A percentile compares a stretch with the other conserved stretches of the same genome.
phyloP scores from a whole-genome alignment of 208 protist species.

The Trypanosoma melophagium region DNA sequence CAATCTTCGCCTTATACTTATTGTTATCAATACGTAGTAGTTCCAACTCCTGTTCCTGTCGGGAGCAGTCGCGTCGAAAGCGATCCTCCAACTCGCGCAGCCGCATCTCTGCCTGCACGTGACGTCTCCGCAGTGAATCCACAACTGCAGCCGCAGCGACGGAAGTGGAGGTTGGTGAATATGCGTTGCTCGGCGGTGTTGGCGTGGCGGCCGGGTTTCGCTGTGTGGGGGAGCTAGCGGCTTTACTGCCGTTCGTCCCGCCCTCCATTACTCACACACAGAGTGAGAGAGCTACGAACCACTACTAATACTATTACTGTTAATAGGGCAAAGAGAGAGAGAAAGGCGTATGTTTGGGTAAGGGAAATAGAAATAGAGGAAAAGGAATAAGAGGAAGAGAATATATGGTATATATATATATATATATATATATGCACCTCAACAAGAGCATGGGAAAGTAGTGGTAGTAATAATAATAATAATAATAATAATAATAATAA shows the following conservation, averaged over 20 bases:
- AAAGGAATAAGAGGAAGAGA: slow-evolving; percentile 9
- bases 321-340: no score
- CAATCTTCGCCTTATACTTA: slow-evolving; percentile 40
- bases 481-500: no score
- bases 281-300: no score
- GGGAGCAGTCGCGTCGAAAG: slow-evolving; percentile 40
- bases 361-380: slow-evolving; percentile 15
- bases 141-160: slow-evolving; percentile 3
- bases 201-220: neutral
- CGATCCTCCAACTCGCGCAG: slow-evolving; percentile 80
- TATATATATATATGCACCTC: slow-evolving; percentile 9
- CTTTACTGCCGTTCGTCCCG: neutral
- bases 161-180: neutral
- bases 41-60: slow-evolving; percentile 75
- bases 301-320: no score
- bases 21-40: slow-evolving; percentile 55
- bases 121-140: slow-evolving; percentile 52
- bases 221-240: neutral
- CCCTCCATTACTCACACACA: no score
- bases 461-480: no score
- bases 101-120: slow-evolving; percentile 63
- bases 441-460: no score
- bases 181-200: slow-evolving; percentile 1
- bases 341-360: no score
- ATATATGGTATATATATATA: no score